These are phyloP conservation scores for Sporothrix pallida DNA, from an alignment of 2,329 filamentous ascomycete genomes.

Conservation along the genomic window DNA sequence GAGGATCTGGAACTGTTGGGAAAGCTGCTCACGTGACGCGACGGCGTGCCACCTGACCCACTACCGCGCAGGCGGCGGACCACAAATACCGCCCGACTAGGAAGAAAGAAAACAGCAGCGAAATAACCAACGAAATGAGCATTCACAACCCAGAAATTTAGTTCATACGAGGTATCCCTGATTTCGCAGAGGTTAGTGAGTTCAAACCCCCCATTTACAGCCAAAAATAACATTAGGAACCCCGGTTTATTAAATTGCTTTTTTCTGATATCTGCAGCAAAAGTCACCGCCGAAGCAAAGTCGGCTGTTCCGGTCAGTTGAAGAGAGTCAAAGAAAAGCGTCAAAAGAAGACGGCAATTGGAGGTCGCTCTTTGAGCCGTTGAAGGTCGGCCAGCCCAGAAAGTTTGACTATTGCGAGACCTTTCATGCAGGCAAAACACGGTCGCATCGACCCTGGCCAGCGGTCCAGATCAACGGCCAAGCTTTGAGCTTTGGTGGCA, in stretches of 20 bases:
- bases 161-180: conserved; percentile 8
- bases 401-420: conserved; percentile 19
- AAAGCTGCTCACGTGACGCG: conserved; percentile 27
- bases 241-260: conserved; percentile 23
- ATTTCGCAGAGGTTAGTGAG: conserved; percentile 6
- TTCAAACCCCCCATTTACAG: background rate
- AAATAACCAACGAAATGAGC: background rate
- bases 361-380: conserved; percentile 3
- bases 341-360: background rate
- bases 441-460: background rate
- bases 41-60: conserved; percentile 29
- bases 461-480: background rate
- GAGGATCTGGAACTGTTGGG: conserved; percentile 29
- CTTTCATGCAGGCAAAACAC: background rate
- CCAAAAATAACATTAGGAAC: conserved; percentile 21
- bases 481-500: conserved; percentile 22
- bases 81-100: conserved; percentile 27
- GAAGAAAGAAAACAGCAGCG: conserved; percentile 30
- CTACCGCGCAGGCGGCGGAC: conserved; percentile 21
- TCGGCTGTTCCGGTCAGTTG: background rate
- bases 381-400: conserved; percentile 9
- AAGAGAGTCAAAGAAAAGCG: background rate
- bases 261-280: conserved; percentile 14
- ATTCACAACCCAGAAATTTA: conserved; percentile 23
- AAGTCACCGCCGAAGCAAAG: conserved; percentile 1